Percentiles rank a stretch among this genome's conserved stretches.
Evolutionary conservation across 2,329 filamentous ascomycete genomes (phyloP).

Genomic region (Dactylellina parvicollis): DNA sequence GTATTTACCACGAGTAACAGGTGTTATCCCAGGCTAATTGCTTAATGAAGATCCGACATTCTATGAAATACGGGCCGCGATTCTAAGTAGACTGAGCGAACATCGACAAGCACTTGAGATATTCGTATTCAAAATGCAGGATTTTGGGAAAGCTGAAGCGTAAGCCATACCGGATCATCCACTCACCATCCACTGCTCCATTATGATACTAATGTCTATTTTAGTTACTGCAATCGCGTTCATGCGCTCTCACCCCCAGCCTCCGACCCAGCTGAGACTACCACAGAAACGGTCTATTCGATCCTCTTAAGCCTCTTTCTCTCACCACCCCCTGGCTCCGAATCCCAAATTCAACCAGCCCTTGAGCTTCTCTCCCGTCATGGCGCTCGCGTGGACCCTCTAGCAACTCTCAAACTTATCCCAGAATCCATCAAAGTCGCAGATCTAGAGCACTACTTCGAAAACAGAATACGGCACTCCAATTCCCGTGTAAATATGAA

Average conservation of each 20-base stretch:
- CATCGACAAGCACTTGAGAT: constrained; percentile 97
- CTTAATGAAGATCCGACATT: constrained; percentile 75
- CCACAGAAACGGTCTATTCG: constrained; percentile 79
- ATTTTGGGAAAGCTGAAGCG: constrained; percentile 92
- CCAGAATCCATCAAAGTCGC: constrained; percentile 80
- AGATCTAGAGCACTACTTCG: constrained; percentile 89
- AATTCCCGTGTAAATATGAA: constrained; percentile 84
- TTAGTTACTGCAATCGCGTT: constrained; percentile 86
- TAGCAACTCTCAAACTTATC: constrained; percentile 84
- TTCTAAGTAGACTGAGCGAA: constrained; percentile 92
- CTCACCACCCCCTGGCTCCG: constrained; percentile 76
- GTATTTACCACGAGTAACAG: constrained; percentile 58
- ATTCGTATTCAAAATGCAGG: constrained; percentile 91
- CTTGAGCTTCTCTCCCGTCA: constrained; percentile 89
- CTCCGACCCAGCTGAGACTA: constrained; percentile 61
- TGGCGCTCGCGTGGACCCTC: constrained; percentile 87
- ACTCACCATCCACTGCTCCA: constrained; percentile 24
- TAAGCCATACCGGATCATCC: constrained; percentile 63
- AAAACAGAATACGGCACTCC: constrained; percentile 84
- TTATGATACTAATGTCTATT: constrained; percentile 54
- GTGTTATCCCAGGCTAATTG: neutral
- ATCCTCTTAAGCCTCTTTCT: constrained; percentile 90
- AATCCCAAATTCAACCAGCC: constrained; percentile 72
- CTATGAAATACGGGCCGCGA: constrained; percentile 87
- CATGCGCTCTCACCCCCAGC: constrained; percentile 67